These are phyloP conservation scores for Tolypocladium ovalisporum DNA, from an alignment of 2,329 filamentous ascomycete species.

Conservation along the genomic window DNA sequence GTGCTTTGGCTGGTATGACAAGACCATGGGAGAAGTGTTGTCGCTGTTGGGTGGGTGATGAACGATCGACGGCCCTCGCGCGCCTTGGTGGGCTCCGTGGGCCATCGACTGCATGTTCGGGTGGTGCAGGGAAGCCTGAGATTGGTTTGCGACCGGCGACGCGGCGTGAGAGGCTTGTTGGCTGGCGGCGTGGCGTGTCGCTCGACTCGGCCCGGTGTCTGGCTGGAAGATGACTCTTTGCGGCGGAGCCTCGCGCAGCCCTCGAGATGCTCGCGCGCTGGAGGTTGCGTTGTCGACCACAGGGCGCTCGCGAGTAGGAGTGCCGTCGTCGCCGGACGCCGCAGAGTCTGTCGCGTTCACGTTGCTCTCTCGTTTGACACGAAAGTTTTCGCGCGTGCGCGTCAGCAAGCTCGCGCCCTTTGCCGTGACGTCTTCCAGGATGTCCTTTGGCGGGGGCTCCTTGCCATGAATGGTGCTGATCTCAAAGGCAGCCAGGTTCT, in stretches of 20 bases:
- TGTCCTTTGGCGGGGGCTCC: constrained; percentile 78
- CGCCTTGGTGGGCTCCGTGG: constrained; percentile 16
- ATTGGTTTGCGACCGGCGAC: constrained; percentile 14
- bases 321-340: constrained; percentile 49
- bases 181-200: constrained; percentile 46
- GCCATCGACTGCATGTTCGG: constrained; percentile 18
- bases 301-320: constrained; percentile 42
- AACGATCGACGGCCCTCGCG: constrained; percentile 30
- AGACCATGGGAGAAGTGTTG: constrained; percentile 47
- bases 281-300: constrained; percentile 38
- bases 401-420: constrained; percentile 73
- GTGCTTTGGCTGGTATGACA: constrained; percentile 58
- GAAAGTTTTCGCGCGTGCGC: constrained; percentile 68
- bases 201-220: constrained; percentile 55
- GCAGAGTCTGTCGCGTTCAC: constrained; percentile 47
- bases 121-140: constrained; percentile 21
- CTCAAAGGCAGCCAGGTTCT: constrained; percentile 79
- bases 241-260: constrained; percentile 70
- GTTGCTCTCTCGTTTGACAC: constrained; percentile 33
- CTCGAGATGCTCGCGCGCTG: constrained; percentile 48
- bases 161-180: constrained; percentile 25
- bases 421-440: constrained; percentile 77
- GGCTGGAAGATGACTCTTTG: constrained; percentile 79
- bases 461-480: constrained; percentile 67
- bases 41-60: constrained; percentile 46